A percentile compares a stretch with the other conserved stretches of the same genome.
These are phyloP conservation scores for Fabrea salina DNA, from an alignment of 169 alveolate species.

Conservation along the genomic window DNA sequence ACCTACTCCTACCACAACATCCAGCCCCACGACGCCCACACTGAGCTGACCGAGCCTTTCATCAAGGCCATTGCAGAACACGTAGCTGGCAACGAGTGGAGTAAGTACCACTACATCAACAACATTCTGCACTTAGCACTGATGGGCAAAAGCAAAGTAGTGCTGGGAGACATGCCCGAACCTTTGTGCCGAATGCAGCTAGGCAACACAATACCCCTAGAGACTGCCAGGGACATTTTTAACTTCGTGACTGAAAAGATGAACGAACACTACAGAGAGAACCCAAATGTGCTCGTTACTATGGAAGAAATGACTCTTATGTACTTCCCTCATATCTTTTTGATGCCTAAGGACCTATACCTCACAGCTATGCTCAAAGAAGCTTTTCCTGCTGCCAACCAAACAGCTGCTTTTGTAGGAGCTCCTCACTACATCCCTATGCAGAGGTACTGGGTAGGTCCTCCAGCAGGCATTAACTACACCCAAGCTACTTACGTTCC, in stretches of 20 bases:
- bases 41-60: constrained; percentile 54
- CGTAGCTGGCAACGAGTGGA: constrained; percentile 61
- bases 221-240: constrained; percentile 74
- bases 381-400: constrained; percentile 53
- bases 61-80: constrained; percentile 67
- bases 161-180: constrained; percentile 84
- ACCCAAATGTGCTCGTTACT: constrained; percentile 56
- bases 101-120: constrained; percentile 69
- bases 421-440: constrained; percentile 76
- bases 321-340: constrained; percentile 73
- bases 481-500: constrained; percentile 77
- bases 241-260: constrained; percentile 59
- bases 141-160: constrained; percentile 78
- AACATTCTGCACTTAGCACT: constrained; percentile 57
- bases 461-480: constrained; percentile 75
- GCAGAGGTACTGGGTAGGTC: constrained; percentile 74
- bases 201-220: constrained; percentile 67
- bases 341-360: constrained; percentile 74
- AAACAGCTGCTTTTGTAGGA: constrained; percentile 64
- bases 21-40: constrained; percentile 49
- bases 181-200: constrained; percentile 58
- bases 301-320: constrained; percentile 65
- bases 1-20: constrained; percentile 67
- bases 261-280: constrained; percentile 38
- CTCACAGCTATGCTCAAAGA: constrained; percentile 72